Conservation (phyloP, 768 basidiomycete genomes). For the Amanita pallidorosea region DNA sequence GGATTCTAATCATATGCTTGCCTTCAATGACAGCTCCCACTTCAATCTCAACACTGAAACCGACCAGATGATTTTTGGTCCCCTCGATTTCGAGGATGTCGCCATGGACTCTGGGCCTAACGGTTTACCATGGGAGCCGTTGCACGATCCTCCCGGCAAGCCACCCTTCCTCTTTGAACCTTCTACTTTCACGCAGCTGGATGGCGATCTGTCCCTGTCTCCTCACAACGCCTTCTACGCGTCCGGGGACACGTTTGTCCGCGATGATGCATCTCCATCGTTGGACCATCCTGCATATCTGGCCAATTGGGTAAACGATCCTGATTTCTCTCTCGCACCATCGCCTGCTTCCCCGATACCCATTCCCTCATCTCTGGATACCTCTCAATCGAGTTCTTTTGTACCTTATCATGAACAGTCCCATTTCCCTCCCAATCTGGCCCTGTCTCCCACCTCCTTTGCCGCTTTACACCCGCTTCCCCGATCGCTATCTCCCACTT, state of each 20-base stretch:
- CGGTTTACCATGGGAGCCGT: slow-evolving; percentile 27
- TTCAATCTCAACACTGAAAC: slow-evolving; percentile 24
- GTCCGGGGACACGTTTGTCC: slow-evolving; percentile 26
- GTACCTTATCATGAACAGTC: slow-evolving; percentile 35
- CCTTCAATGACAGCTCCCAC: slow-evolving; percentile 22
- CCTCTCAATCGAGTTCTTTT: slow-evolving; percentile 35
- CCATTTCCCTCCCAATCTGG: slow-evolving; percentile 34
- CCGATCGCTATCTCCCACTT: slow-evolving; percentile 47
- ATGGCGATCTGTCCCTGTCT: slow-evolving; percentile 26
- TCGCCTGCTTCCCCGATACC: slow-evolving; percentile 52
- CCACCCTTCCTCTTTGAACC: slow-evolving; percentile 25
- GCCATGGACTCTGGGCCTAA: slow-evolving; percentile 12
- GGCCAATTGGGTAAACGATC: slow-evolving; percentile 56
- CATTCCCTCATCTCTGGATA: slow-evolving; percentile 38
- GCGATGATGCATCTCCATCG: slow-evolving; percentile 29
- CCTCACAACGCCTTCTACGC: slow-evolving; percentile 26
- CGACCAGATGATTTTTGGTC: slow-evolving; percentile 49
- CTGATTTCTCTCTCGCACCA: slow-evolving; percentile 25
- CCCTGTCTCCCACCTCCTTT: slow-evolving; percentile 52
- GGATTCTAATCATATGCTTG: slow-evolving; percentile 20
- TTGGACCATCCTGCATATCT: slow-evolving; percentile 37
- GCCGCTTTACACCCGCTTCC: slow-evolving; percentile 55
- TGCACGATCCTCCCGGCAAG: slow-evolving; percentile 27
- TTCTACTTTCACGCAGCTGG: slow-evolving; percentile 13
- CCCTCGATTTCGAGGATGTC: slow-evolving; percentile 46